A percentile compares a stretch with the other conserved stretches of the same genome.
phyloP scores from a whole-genome alignment of 176 grass and related monocot genomes.

The Oryza coarctata region DNA sequence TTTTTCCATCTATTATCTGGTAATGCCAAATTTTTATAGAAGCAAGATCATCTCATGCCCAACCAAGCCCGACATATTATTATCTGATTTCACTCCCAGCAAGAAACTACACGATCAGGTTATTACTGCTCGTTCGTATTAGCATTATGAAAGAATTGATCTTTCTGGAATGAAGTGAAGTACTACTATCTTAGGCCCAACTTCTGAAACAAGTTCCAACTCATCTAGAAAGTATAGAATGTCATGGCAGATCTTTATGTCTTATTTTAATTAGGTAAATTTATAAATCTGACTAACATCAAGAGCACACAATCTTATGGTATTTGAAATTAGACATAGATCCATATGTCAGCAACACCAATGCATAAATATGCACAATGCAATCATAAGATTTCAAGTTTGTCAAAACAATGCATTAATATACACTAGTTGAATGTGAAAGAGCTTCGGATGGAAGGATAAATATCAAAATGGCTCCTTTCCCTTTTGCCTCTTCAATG shows the following conservation, averaged over 20 bases:
- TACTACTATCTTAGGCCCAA: too few species aligned
- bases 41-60: not conserved
- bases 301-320: constrained; percentile 29
- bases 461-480: constrained; percentile 7
- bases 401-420: constrained; percentile 29
- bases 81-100: not conserved
- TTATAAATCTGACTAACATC: not conserved
- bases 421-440: not conserved
- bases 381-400: constrained; percentile 22
- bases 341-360: constrained; percentile 42
- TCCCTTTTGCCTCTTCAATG: constrained; percentile 2
- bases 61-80: not conserved
- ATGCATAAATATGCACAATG: not conserved
- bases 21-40: not conserved
- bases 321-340: constrained; percentile 24
- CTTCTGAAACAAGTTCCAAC: too few species aligned
- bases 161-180: too few species aligned
- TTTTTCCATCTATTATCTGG: not conserved
- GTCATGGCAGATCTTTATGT: not conserved
- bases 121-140: not conserved
- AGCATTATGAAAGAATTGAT: not conserved
- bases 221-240: too few species aligned
- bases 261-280: not conserved
- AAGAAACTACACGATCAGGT: not conserved
- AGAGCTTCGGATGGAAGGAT: constrained; percentile 27